Base-by-base conservation (phyloP, 2,329 filamentous ascomycete genomes). In the Xylaria sp. region DNA sequence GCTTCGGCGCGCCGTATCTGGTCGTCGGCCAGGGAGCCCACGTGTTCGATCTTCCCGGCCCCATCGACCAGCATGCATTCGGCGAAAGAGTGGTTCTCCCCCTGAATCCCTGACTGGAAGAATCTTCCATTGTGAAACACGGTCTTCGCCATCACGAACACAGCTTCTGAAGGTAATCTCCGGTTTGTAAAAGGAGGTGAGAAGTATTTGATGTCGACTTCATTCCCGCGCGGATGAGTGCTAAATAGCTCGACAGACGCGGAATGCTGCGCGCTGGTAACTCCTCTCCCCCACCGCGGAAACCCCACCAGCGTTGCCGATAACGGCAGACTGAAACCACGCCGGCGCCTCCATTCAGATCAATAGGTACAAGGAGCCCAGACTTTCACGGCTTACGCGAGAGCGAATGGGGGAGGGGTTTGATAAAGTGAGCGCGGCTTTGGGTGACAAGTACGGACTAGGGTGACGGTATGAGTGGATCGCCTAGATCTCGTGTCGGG, bases 91-190 rank as follows among this genome's bases (percentile, higher is more conserved):
- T 68, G 65, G 47, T 65, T 48, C 46, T 66, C 61, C 34, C 69
- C 69, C 42, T 58, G 62, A 3, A 60, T 54, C 18, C 62, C 82
- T 10, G 73, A 75, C 9, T 83, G 85, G 23, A 83, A 82, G 68
- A 85, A 80, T 37, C 82, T 87, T 76, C 85, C 81, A 2, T 76
- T 79, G 52, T 74, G 76, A 8, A 84, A 87, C 37, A 88, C 84
- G 57, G 76, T 81, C 23, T 30, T 30, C 58, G 72, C 76, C 51
- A 78, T 85, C 5, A 30, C 23, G 23, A 30, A 30, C 4, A 30
- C 23, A 30, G 23, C 23, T 30, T 42, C 37, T 42, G 37, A 42
- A 42, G 37, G 37, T 42, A 42, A 42, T 42, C 37, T 42, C 37
- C 37, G 37, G 8, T 42, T 4, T 30, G 23, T 30, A 30, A 30